Evolutionary conservation across 192 early-diverging fungal species (phyloP), one percentile per base, ranked within the genome.

Genomic region (Umbelopsis ramanniana): DNA sequence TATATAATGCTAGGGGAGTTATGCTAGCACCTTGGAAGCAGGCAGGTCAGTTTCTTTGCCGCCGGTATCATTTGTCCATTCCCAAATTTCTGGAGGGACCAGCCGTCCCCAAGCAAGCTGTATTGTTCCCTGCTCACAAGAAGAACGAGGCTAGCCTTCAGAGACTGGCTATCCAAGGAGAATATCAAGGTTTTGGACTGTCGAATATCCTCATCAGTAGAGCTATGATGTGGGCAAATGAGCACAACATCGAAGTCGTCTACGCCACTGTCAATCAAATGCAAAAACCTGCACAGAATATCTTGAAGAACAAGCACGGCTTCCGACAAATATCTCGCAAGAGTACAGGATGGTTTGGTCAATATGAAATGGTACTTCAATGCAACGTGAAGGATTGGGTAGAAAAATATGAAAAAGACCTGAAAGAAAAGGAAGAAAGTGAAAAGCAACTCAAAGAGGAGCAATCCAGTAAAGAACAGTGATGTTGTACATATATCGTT

Each of bases 171-270:
- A 66, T 79, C 15, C 69, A 60, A 17, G 46, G 37, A 5, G 74
- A 75, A n/a, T 74, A 71, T 48, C 78, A 75, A 69, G 54, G 47
- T 19, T 72, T 67, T 52, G 78, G 78, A 0, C 48, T 79, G 38
- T 72, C 73, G 15, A 72, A 73, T 3, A 50, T 79, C 17, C 46
- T 79, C 40, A 67, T 79, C 23, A 75, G 70, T 26, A 69, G 74
- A 29, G 70, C 67, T 12, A 67, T 79, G 26, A 38, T 60, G 46
- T 75, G 73, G 73, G 63, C 70, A 11, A 69, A 75, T 33, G 47
- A 79, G 45, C 72, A 72, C 23, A 74, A 70, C 21, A 29, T 79
- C 14, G 46, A 68, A n/a, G 63, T 35, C 11, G 37, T 79, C 19
- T 67, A 75, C 60, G 78, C 78, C 9, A 66, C 33, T 2, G 68